phyloP scores from a whole-genome alignment of 2,329 filamentous ascomycete genomes.

The Hymenoscyphus albidus region DNA sequence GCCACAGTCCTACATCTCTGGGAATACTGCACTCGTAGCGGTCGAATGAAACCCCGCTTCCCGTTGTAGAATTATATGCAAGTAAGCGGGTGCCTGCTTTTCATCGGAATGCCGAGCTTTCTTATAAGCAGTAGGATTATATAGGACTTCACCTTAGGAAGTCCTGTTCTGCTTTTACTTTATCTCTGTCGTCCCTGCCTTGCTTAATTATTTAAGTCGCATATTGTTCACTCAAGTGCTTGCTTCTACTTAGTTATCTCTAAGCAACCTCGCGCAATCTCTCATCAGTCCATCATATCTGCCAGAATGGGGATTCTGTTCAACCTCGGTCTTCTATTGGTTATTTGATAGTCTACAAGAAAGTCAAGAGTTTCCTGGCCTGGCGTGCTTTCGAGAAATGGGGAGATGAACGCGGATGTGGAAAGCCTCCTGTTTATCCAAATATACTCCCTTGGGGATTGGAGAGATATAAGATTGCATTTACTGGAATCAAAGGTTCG shows the following conservation, averaged over 20 bases:
- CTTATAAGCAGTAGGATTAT: too few species aligned
- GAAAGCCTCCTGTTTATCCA: slow-evolving; percentile 12
- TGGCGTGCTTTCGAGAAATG: slow-evolving; percentile 23
- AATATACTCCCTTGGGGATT: slow-evolving; percentile 23
- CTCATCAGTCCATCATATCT: background rate
- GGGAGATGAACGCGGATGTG: slow-evolving; percentile 23
- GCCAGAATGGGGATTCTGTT: background rate
- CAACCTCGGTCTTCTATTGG: background rate
- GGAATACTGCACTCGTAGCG: too few species aligned
- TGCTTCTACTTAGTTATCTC: too few species aligned
- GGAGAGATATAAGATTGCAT: slow-evolving; percentile 17
- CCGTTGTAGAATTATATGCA: too few species aligned
- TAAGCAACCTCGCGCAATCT: too few species aligned
- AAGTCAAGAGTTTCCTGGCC: slow-evolving; percentile 15
- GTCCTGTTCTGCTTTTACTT: background rate
- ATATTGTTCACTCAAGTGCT: too few species aligned
- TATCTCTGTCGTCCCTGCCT: background rate
- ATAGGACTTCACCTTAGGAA: too few species aligned
- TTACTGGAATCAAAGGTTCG: slow-evolving; percentile 21
- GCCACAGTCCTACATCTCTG: too few species aligned
- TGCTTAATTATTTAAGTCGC: background rate
- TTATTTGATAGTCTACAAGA: slow-evolving; percentile 11
- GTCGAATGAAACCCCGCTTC: too few species aligned
- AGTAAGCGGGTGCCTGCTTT: too few species aligned
- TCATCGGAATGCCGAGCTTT: too few species aligned